phyloP scores from a whole-genome alignment of 345 rosid species.

The Brassica incana region DNA sequence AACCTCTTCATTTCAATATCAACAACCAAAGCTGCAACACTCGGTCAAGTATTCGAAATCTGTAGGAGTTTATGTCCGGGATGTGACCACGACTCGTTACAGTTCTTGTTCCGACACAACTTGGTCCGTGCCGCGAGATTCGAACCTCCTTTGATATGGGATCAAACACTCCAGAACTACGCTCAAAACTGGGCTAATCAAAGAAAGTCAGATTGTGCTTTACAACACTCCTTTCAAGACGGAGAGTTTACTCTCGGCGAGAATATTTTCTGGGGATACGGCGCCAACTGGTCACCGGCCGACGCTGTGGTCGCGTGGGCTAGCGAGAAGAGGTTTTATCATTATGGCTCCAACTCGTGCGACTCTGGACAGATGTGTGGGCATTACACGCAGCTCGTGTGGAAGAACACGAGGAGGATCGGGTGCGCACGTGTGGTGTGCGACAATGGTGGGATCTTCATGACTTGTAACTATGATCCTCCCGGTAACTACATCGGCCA shows the following conservation, averaged over 20 bases:
- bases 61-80: slow-evolving; percentile 66
- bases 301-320: slow-evolving; percentile 78
- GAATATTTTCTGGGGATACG: slow-evolving; percentile 83
- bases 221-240: slow-evolving; percentile 65
- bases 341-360: slow-evolving; percentile 57
- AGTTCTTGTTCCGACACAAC: slow-evolving; percentile 70
- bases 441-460: slow-evolving; percentile 73
- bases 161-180: slow-evolving; percentile 60
- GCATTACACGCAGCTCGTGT: slow-evolving; percentile 85
- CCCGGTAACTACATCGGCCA: slow-evolving; percentile 81
- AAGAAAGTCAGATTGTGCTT: slow-evolving; percentile 60
- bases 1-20: slow-evolving; percentile 21
- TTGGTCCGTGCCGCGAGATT: slow-evolving; percentile 60
- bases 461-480: slow-evolving; percentile 92
- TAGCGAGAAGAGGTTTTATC: slow-evolving; percentile 67
- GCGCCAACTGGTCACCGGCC: slow-evolving; percentile 56
- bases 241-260: slow-evolving; percentile 69
- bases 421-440: slow-evolving; percentile 85
- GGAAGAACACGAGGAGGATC: slow-evolving; percentile 63
- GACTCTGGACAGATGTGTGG: slow-evolving; percentile 70
- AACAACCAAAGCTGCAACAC: slow-evolving; percentile 27
- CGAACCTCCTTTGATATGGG: slow-evolving; percentile 78
- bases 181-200: slow-evolving; percentile 83
- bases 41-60: slow-evolving; percentile 40
- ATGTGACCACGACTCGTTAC: slow-evolving; percentile 69